Conservation (phyloP, 1,284 basidiomycete species). For the Sporisorium exsertum region DNA sequence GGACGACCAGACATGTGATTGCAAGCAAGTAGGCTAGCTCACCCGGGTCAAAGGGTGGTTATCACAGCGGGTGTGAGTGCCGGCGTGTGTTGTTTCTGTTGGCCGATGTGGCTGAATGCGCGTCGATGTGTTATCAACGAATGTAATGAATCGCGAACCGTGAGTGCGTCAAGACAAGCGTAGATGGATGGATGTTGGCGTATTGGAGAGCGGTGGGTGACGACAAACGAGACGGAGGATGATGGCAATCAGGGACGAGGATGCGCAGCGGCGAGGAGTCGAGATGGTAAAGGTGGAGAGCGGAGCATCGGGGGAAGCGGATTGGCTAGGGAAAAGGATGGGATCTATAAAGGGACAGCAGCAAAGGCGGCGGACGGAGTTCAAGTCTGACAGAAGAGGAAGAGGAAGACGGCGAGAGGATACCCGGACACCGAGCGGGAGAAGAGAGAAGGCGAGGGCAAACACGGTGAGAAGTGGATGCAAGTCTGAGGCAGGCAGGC, state of each 20-base stretch:
- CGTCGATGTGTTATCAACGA: no score
- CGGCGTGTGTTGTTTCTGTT: background rate
- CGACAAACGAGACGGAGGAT: background rate
- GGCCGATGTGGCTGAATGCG: no score
- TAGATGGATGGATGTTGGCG: background rate
- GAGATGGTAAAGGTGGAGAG: constrained; percentile 25
- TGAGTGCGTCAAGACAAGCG: background rate
- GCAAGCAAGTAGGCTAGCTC: background rate
- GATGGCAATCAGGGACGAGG: background rate
- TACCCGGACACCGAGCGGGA: constrained; percentile 16
- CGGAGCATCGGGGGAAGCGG: constrained; percentile 30
- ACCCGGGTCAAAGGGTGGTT: background rate
- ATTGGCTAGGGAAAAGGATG: constrained; percentile 7
- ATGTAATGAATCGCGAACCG: no score
- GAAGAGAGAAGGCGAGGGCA: constrained; percentile 3
- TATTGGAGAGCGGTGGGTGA: no score
- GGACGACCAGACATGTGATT: constrained; percentile 28
- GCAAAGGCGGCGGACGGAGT: constrained; percentile 22
- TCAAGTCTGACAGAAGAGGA: constrained; percentile 10
- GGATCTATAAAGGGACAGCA: constrained; percentile 34
- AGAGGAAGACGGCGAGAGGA: background rate
- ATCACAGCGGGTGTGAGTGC: background rate
- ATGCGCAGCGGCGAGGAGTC: background rate
- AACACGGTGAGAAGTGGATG: constrained; percentile 23
- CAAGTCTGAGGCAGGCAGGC: constrained; percentile 26